Conservation (phyloP, 2,329 filamentous ascomycete species). For the Hymenoscyphus infarciens region DNA sequence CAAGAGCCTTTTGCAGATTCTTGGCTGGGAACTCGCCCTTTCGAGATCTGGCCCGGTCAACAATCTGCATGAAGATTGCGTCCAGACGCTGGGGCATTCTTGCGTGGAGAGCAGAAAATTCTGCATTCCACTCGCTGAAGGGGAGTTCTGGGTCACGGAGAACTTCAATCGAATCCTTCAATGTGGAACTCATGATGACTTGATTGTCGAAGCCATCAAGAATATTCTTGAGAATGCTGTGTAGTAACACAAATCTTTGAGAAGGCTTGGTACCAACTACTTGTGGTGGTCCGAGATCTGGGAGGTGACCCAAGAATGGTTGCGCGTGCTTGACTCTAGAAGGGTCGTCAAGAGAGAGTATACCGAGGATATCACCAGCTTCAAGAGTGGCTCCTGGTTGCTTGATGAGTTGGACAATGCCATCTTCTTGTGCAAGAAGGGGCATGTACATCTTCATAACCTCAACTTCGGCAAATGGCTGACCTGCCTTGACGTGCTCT, state of each 20-base stretch:
- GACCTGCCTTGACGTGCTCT: slow-evolving; percentile 84
- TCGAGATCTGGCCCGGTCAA: slow-evolving; percentile 76
- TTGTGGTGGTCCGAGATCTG: slow-evolving; percentile 79
- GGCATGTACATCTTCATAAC: slow-evolving; percentile 99
- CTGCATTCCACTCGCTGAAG: slow-evolving; percentile 93
- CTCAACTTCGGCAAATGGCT: slow-evolving; percentile 94
- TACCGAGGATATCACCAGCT: slow-evolving; percentile 97
- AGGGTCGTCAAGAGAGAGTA: slow-evolving; percentile 90
- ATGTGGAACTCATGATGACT: slow-evolving; percentile 83
- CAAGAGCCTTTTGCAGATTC: slow-evolving; percentile 75
- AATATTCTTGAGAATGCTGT: slow-evolving; percentile 80
- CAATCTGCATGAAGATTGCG: slow-evolving; percentile 72
- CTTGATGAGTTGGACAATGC: slow-evolving; percentile 97
- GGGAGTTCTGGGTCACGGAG: slow-evolving; percentile 86
- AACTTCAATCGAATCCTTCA: slow-evolving; percentile 87
- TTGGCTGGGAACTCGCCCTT: slow-evolving; percentile 89
- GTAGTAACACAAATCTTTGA: slow-evolving; percentile 76
- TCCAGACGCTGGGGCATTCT: slow-evolving; percentile 96
- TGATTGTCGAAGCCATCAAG: slow-evolving; percentile 95
- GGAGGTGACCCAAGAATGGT: slow-evolving; percentile 87
- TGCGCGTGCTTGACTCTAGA: slow-evolving; percentile 95
- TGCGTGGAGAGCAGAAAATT: slow-evolving; percentile 93
- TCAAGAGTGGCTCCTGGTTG: slow-evolving; percentile 97
- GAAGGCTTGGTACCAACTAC: slow-evolving; percentile 88
- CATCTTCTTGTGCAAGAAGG: slow-evolving; percentile 88